Evolutionary conservation across 1,284 basidiomycete genomes (phyloP).

Genomic region (Anthracocystis panici-leucophaei): DNA sequence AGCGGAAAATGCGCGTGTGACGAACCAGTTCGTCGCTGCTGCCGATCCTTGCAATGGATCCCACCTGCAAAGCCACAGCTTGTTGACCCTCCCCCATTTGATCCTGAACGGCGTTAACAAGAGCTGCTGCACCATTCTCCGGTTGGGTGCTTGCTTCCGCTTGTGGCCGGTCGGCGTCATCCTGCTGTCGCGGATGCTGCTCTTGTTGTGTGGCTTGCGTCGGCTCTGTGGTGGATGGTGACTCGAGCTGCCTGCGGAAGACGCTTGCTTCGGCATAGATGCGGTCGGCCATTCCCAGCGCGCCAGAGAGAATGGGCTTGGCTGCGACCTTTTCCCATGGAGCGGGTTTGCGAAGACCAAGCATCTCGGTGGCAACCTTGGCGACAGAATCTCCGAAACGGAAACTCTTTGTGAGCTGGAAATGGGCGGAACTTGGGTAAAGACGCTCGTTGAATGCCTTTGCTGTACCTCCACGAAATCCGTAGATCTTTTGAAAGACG

Average conservation of each 20-base stretch:
- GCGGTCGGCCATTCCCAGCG: constrained; percentile 36
- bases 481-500: constrained; percentile 66
- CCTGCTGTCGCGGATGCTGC: constrained; percentile 6
- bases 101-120: neutral
- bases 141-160: neutral
- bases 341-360: constrained; percentile 55
- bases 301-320: constrained; percentile 43
- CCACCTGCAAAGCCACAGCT: constrained; percentile 32
- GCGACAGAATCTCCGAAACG: constrained; percentile 62
- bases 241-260: constrained; percentile 16
- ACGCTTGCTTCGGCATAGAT: constrained; percentile 46
- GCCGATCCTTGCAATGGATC: constrained; percentile 25
- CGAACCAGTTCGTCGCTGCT: constrained; percentile 21
- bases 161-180: neutral
- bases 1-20: constrained; percentile 62
- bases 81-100: constrained; percentile 25
- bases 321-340: constrained; percentile 44
- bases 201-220: constrained; percentile 11
- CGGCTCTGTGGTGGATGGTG: neutral
- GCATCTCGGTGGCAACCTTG: constrained; percentile 52
- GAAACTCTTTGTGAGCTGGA: constrained; percentile 63
- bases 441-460: constrained; percentile 60
- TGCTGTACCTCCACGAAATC: constrained; percentile 62
- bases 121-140: neutral
- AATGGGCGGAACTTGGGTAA: constrained; percentile 53